These are phyloP conservation scores for Mycena floridula DNA, from an alignment of 768 basidiomycete species.

Conservation along the genomic window DNA sequence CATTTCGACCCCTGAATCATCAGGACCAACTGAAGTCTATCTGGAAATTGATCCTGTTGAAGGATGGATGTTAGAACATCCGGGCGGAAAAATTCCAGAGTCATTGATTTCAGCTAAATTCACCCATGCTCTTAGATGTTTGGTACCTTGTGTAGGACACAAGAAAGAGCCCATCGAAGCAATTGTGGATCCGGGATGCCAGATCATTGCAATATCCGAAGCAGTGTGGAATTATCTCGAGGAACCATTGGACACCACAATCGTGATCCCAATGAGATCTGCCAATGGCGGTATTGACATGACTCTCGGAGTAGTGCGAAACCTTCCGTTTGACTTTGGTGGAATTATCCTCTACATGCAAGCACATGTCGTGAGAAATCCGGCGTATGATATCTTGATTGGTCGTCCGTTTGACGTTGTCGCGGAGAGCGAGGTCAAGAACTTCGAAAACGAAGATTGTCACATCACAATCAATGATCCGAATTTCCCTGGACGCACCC, in stretches of 20 bases:
- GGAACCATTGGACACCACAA: constrained; percentile 13
- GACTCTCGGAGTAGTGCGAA: constrained; percentile 17
- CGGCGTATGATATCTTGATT: constrained; percentile 20
- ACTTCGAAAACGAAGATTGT: constrained; percentile 12
- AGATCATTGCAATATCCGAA: constrained; percentile 18
- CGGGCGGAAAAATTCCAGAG: not conserved
- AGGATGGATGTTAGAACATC: not conserved
- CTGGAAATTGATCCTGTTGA: not conserved
- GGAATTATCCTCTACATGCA: constrained; percentile 16
- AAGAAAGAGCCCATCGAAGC: constrained; percentile 4
- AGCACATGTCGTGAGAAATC: constrained; percentile 16
- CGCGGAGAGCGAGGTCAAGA: constrained; percentile 8
- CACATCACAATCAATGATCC: constrained; percentile 16
- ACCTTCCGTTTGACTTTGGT: constrained; percentile 17
- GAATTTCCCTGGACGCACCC: constrained; percentile 5
- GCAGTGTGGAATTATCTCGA: constrained; percentile 7
- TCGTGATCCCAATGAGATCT: constrained; percentile 16
- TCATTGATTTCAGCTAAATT: constrained; percentile 7
- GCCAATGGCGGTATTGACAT: constrained; percentile 15
- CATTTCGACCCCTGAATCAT: not conserved
- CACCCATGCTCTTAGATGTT: constrained; percentile 9
- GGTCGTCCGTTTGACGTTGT: constrained; percentile 19
- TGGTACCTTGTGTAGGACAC: constrained; percentile 8
- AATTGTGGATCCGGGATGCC: constrained; percentile 15
- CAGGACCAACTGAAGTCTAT: not conserved